Conservation (phyloP, 2,329 filamentous ascomycete genomes). For the Coleophoma eucalyptorum region DNA sequence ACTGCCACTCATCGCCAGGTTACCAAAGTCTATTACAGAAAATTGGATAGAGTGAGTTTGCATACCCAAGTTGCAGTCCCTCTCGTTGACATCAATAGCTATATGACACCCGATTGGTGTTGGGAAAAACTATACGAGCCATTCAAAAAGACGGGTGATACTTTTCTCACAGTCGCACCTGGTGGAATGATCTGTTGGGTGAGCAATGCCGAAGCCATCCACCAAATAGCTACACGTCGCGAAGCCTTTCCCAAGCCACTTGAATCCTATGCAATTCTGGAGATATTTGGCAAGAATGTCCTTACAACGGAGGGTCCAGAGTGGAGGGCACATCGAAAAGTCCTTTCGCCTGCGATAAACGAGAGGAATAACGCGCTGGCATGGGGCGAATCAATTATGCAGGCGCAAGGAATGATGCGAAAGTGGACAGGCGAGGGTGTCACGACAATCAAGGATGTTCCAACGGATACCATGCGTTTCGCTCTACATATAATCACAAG, state of each 20-base stretch:
- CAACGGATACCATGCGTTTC: conserved; percentile 63
- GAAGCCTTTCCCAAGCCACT: conserved; percentile 71
- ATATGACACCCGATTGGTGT: conserved; percentile 56
- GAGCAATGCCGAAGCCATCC: conserved; percentile 61
- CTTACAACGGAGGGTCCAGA: conserved; percentile 63
- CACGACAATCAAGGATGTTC: conserved; percentile 50
- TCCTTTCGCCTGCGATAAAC: conserved; percentile 68
- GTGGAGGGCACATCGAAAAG: conserved; percentile 72
- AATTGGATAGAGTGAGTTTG: conserved; percentile 54
- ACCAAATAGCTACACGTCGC: conserved; percentile 60
- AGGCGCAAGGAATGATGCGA: conserved; percentile 58
- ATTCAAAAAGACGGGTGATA: conserved; percentile 58
- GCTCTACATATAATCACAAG: conserved; percentile 58
- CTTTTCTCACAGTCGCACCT: conserved; percentile 62
- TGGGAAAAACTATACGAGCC: conserved; percentile 52
- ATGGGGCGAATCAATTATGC: conserved; percentile 58
- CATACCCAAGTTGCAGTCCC: background rate
- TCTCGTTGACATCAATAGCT: conserved; percentile 29
- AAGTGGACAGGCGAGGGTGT: conserved; percentile 48
- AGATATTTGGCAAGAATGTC: conserved; percentile 69
- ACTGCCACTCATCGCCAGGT: conserved; percentile 48
- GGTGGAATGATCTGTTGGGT: conserved; percentile 48
- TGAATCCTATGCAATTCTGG: conserved; percentile 52
- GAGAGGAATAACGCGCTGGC: conserved; percentile 71
- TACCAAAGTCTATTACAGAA: conserved; percentile 53